Evolutionary conservation across 1,139 yeast species (phyloP).

Genomic region (Blastobotrys arbuscula): DNA sequence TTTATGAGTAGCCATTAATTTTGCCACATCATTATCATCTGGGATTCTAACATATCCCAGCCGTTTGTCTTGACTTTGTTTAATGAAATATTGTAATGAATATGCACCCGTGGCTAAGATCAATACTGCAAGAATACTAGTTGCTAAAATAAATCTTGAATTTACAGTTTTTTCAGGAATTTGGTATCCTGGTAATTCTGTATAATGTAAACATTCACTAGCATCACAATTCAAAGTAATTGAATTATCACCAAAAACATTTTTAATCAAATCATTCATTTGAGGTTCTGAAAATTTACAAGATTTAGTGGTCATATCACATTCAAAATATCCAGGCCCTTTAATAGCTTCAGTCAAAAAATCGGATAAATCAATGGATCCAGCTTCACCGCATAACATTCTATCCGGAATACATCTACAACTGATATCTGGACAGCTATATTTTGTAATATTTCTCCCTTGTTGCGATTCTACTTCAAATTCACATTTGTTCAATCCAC

Average conservation of each 20-base stretch:
- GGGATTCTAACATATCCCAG: conserved; percentile 31
- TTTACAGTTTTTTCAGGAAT: conserved; percentile 54
- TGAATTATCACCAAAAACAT: conserved; percentile 89
- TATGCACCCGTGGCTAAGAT: conserved; percentile 37
- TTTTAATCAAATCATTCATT: conserved; percentile 84
- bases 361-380: conserved; percentile 91
- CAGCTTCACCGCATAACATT: conserved; percentile 90
- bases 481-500: conserved; percentile 69
- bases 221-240: conserved; percentile 75
- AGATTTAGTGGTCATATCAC: conserved; percentile 54
- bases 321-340: conserved; percentile 91
- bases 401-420: conserved; percentile 89
- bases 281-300: conserved; percentile 92
- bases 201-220: conserved; percentile 87
- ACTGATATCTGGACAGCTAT: conserved; percentile 66
- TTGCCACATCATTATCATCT: conserved; percentile 33
- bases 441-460: conserved; percentile 61
- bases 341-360: conserved; percentile 81
- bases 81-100: conserved; percentile 36
- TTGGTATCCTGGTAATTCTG: conserved; percentile 87
- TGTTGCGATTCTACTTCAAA: conserved; percentile 53
- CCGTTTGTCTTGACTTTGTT: conserved; percentile 26
- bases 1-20: conserved; percentile 46
- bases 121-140: conserved; percentile 45
- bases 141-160: conserved; percentile 45